Evolutionary conservation across 2,329 filamentous ascomycete species (phyloP).

Genomic region (Septoria linicola): DNA sequence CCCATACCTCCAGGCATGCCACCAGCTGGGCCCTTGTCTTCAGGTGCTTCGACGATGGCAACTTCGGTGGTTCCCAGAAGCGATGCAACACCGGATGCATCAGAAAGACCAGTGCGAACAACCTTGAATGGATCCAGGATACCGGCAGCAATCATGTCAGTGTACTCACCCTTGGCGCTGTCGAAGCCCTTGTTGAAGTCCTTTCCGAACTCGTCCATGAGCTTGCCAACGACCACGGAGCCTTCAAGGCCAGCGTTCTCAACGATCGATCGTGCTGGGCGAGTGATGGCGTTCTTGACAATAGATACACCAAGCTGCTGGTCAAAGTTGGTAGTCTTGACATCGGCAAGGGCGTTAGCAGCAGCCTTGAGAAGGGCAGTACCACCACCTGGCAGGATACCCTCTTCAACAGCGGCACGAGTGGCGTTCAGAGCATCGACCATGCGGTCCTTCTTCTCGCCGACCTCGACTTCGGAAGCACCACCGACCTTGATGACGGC

Average conservation of each 20-base stretch:
- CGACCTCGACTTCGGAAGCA: conserved; percentile 95
- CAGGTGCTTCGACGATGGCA: conserved; percentile 90
- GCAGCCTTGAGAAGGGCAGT: conserved; percentile 97
- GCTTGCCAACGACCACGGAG: conserved; percentile 94
- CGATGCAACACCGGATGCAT: conserved; percentile 93
- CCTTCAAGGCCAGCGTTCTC: conserved; percentile 97
- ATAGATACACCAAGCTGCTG: conserved; percentile 98
- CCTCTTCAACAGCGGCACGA: conserved; percentile 96
- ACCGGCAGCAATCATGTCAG: conserved; percentile 96
- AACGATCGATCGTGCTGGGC: conserved; percentile 89
- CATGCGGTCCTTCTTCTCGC: conserved; percentile 99
- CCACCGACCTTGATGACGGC: conserved; percentile 99
- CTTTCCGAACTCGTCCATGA: conserved; percentile 83
- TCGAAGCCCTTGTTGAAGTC: conserved; percentile 99
- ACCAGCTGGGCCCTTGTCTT: conserved; percentile 72
- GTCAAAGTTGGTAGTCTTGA: conserved; percentile 95
- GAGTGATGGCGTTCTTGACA: conserved; percentile 96
- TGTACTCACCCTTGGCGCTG: conserved; percentile 94
- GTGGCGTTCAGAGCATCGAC: conserved; percentile 98
- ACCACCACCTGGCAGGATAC: conserved; percentile 97
- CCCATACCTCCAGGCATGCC: conserved; percentile 55
- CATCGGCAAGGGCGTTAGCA: conserved; percentile 74
- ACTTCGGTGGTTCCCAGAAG: conserved; percentile 97
- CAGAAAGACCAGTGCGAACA: conserved; percentile 90
- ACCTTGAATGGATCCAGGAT: conserved; percentile 99